Evolutionary conservation across 2,329 filamentous ascomycete genomes (phyloP).

Genomic region (Pestalotiopsis fici): DNA sequence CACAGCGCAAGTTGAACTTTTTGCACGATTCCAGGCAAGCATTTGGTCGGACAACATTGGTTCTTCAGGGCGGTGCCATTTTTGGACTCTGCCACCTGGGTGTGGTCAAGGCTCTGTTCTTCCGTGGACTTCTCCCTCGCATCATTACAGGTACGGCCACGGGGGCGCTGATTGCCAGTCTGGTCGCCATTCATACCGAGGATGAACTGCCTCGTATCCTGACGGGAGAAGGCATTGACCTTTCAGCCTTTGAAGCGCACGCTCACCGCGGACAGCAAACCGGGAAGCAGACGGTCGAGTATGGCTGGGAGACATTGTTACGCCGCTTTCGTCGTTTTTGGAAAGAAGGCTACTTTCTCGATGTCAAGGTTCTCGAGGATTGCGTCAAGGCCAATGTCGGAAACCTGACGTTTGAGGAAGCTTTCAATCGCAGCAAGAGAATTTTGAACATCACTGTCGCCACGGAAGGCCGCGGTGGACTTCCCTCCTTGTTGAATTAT

Average conservation of each 20-base stretch:
- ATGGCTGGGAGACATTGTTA: constrained; percentile 59
- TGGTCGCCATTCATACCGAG: constrained; percentile 85
- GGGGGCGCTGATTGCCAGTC: constrained; percentile 83
- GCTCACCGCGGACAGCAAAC: constrained; percentile 31
- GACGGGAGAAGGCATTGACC: constrained; percentile 77
- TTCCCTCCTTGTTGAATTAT: constrained; percentile 87
- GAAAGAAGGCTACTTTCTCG: constrained; percentile 79
- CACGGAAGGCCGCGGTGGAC: constrained; percentile 70
- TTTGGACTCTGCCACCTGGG: constrained; percentile 90
- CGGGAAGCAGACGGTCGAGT: constrained; percentile 38
- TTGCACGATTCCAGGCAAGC: constrained; percentile 86
- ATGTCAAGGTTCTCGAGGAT: constrained; percentile 78
- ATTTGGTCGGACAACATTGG: constrained; percentile 82
- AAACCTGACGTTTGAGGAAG: constrained; percentile 90
- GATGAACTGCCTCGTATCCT: constrained; percentile 79
- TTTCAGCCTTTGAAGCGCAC: constrained; percentile 70
- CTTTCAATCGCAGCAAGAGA: constrained; percentile 80
- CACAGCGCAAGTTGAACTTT: constrained; percentile 81
- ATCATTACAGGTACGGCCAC: constrained; percentile 92
- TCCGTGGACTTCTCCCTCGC: constrained; percentile 78
- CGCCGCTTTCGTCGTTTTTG: constrained; percentile 71
- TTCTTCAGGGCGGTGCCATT: constrained; percentile 87
- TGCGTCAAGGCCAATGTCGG: constrained; percentile 85
- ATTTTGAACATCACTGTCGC: constrained; percentile 92
- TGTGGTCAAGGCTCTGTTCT: constrained; percentile 83